phyloP scores from a whole-genome alignment of 768 basidiomycete genomes.

The Leccinum rimulosum region DNA sequence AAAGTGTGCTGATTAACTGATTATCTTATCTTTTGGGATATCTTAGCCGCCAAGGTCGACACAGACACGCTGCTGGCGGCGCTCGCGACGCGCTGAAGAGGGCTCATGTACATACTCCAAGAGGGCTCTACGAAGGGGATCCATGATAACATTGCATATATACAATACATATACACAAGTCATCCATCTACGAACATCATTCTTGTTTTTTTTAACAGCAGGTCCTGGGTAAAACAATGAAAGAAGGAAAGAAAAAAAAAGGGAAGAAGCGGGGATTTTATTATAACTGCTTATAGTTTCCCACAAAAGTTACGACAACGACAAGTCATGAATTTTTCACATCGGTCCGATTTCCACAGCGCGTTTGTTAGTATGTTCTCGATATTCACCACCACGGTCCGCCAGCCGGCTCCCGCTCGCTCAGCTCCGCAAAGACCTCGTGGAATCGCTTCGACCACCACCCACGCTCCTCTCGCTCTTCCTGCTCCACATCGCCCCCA shows the following conservation, averaged over 20 bases:
- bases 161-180: not conserved
- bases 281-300: not conserved
- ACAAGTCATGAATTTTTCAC: not conserved
- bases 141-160: not conserved
- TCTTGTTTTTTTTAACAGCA: not conserved
- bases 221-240: not conserved
- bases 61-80: constrained; percentile 60
- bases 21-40: not conserved
- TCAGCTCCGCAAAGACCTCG: constrained; percentile 57
- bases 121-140: not conserved
- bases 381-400: not conserved
- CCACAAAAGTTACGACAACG: not conserved
- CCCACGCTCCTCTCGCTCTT: constrained; percentile 65
- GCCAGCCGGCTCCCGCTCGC: constrained; percentile 17
- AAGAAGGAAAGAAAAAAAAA: not conserved
- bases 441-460: constrained; percentile 75
- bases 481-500: constrained; percentile 29
- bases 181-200: constrained; percentile 6
- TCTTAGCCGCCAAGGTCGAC: constrained; percentile 60
- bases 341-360: not conserved
- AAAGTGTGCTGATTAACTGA: not conserved
- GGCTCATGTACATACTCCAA: not conserved
- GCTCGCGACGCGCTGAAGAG: constrained; percentile 41
- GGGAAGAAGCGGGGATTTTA: not conserved
- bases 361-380: not conserved